Percentiles rank a stretch among this genome's conserved stretches.
Evolutionary conservation across 2,329 filamentous ascomycete genomes (phyloP).

Genomic region (Fusarium algeriense): DNA sequence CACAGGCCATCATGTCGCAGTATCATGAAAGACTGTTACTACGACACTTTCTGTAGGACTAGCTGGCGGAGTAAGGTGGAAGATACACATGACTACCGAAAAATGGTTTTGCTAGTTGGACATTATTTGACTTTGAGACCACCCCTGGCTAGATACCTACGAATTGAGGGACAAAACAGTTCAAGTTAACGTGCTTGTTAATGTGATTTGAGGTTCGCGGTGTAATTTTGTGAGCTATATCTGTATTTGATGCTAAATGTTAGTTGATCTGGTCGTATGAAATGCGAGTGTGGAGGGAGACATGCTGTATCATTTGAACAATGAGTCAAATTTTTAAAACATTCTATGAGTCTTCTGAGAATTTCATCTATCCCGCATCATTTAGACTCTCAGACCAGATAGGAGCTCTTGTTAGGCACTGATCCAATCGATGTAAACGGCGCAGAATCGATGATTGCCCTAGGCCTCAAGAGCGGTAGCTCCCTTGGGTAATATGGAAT

Average conservation of each 20-base stretch:
- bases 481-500: too few relatives aligned
- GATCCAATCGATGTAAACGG: too few relatives aligned
- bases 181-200: conserved; percentile 41
- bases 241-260: not conserved
- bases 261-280: not conserved
- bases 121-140: conserved; percentile 35
- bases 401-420: not conserved
- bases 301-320: not conserved
- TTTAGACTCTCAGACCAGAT: not conserved
- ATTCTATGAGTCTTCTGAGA: not conserved
- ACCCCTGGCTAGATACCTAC: conserved; percentile 43
- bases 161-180: conserved; percentile 48
- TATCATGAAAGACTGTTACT: conserved; percentile 43
- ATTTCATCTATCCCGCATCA: not conserved
- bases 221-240: not conserved
- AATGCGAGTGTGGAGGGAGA: not conserved
- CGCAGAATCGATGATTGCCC: too few relatives aligned
- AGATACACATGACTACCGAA: conserved; percentile 33
- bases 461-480: too few relatives aligned
- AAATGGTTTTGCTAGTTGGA: conserved; percentile 43
- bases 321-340: not conserved
- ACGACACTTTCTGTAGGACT: conserved; percentile 46
- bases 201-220: not conserved
- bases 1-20: conserved; percentile 39
- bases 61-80: conserved; percentile 37